Evolutionary conservation across 2,329 filamentous ascomycete species (phyloP).

Genomic region (Paradendryphiella salina): DNA sequence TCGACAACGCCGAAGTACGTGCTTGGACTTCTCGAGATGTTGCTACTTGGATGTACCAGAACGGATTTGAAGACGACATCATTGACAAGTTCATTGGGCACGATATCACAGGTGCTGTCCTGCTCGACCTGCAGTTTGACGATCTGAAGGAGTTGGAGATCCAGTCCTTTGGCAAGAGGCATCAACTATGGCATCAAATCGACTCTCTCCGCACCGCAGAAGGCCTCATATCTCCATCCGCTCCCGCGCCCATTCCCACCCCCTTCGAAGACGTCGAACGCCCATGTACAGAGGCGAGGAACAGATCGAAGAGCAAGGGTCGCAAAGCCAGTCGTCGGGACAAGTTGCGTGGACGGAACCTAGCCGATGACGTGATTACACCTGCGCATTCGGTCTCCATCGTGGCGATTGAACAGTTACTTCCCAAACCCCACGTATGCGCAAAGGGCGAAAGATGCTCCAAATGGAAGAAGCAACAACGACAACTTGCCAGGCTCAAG

Average conservation of each 20-base stretch:
- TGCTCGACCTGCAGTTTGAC: conserved; percentile 90
- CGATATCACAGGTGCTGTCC: conserved; percentile 85
- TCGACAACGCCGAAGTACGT: conserved; percentile 63
- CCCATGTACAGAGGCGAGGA: conserved; percentile 47
- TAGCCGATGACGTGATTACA: conserved; percentile 67
- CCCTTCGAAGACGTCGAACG: conserved; percentile 55
- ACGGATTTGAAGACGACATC: conserved; percentile 74
- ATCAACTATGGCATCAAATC: conserved; percentile 79
- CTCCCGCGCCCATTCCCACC: conserved; percentile 52
- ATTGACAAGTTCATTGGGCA: conserved; percentile 87
- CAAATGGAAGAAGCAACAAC: conserved; percentile 80
- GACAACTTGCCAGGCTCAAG: conserved; percentile 72
- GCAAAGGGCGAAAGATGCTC: conserved; percentile 83
- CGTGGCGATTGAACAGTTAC: conserved; percentile 85
- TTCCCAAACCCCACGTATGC: conserved; percentile 83
- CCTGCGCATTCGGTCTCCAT: conserved; percentile 86
- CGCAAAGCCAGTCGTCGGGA: conserved; percentile 36
- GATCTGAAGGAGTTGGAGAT: conserved; percentile 82
- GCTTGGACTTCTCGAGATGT: conserved; percentile 76
- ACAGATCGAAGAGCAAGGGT: conserved; percentile 45
- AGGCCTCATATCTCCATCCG: conserved; percentile 44
- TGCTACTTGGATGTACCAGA: conserved; percentile 82
- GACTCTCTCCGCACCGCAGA: conserved; percentile 63
- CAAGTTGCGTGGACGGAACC: conserved; percentile 41
- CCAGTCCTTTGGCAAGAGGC: conserved; percentile 77